A percentile compares a stretch with the other conserved stretches of the same genome.
Conservation (phyloP, 2,329 filamentous ascomycete species). For the Eutypa lata region DNA sequence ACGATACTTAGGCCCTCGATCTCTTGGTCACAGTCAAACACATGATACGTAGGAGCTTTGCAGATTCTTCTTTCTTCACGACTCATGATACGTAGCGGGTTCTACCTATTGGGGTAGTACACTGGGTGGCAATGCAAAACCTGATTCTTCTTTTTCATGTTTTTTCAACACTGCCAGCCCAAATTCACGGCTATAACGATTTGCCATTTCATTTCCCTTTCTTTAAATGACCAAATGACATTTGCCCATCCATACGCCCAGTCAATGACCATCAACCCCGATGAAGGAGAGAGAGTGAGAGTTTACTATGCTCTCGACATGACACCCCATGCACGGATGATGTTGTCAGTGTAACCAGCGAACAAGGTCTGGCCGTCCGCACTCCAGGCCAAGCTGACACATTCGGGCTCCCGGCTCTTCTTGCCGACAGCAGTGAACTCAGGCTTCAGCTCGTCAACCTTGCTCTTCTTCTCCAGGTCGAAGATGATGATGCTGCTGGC, state of each 20-base stretch:
- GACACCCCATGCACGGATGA: constrained; percentile 96
- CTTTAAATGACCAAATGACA: constrained; percentile 32
- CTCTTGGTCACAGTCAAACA: no score
- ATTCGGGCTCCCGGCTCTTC: constrained; percentile 99
- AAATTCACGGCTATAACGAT: constrained; percentile 12
- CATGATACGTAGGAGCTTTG: no score
- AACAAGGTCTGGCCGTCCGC: constrained; percentile 99
- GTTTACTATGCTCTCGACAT: constrained; percentile 86
- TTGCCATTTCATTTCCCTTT: constrained; percentile 27
- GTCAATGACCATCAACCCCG: constrained; percentile 30
- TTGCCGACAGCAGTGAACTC: constrained; percentile 95
- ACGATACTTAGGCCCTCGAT: no score
- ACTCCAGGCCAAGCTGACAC: constrained; percentile 94
- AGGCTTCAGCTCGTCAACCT: constrained; percentile 99
- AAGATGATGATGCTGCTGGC: constrained; percentile 99
- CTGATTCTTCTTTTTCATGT: neutral
- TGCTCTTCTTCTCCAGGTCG: constrained; percentile 99
- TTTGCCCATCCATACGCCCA: constrained; percentile 30
- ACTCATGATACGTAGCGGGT: no score
- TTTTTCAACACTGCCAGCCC: constrained; percentile 22
- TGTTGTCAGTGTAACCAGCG: constrained; percentile 99
- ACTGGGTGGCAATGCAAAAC: neutral
- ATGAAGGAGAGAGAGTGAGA: constrained; percentile 11
- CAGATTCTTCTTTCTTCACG: no score
- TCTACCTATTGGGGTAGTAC: no score